A percentile compares a stretch with the other conserved stretches of the same genome.
Conservation (phyloP, 2,329 filamentous ascomycete species). For the Niveomyces coronatus region DNA sequence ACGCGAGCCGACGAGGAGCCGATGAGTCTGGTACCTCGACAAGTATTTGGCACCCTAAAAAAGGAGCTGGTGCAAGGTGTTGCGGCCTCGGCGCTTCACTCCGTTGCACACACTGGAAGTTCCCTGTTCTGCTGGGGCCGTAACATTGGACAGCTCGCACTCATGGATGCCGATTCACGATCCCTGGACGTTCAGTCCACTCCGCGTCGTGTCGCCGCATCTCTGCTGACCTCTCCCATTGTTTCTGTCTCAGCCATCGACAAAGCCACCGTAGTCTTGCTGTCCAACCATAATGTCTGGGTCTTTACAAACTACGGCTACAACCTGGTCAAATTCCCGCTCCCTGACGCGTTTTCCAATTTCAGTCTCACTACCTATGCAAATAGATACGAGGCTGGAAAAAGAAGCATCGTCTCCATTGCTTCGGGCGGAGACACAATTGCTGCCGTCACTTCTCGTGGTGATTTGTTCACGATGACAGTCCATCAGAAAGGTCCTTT, state of each 20-base stretch:
- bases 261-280: slow-evolving; percentile 72
- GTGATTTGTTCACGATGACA: slow-evolving; percentile 79
- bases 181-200: slow-evolving; percentile 75
- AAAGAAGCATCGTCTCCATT: slow-evolving; percentile 62
- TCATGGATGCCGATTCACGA: slow-evolving; percentile 90
- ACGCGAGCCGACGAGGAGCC: slow-evolving; percentile 68
- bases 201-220: slow-evolving; percentile 81
- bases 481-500: slow-evolving; percentile 59
- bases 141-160: slow-evolving; percentile 84
- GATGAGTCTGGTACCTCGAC: slow-evolving; percentile 69
- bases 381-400: slow-evolving; percentile 47
- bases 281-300: slow-evolving; percentile 82
- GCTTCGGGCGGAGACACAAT: slow-evolving; percentile 85
- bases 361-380: slow-evolving; percentile 52
- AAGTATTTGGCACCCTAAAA: slow-evolving; percentile 86
- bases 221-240: slow-evolving; percentile 58
- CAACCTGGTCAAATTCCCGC: slow-evolving; percentile 75
- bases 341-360: slow-evolving; percentile 59
- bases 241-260: slow-evolving; percentile 79
- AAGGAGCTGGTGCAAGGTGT: slow-evolving; percentile 73
- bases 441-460: slow-evolving; percentile 71
- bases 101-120: slow-evolving; percentile 71
- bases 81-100: slow-evolving; percentile 84
- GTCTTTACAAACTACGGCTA: slow-evolving; percentile 96
- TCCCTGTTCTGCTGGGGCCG: slow-evolving; percentile 91